Percentiles rank a stretch among this genome's conserved stretches.
Evolutionary conservation across 2,329 filamentous ascomycete genomes (phyloP).

Genomic region (Podosphaera xanthii): DNA sequence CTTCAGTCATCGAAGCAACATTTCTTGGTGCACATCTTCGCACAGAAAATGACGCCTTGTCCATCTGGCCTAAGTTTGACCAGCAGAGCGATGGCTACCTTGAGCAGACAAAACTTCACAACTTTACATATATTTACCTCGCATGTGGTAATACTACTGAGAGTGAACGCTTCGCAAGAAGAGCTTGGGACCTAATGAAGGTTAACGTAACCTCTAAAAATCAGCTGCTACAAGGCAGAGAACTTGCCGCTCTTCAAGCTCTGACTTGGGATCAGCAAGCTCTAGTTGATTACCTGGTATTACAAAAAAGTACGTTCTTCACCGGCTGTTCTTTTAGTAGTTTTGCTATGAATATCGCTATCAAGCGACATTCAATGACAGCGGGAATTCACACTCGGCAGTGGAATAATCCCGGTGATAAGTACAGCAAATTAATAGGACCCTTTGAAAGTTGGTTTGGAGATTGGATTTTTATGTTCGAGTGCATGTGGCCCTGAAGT

Average conservation of each 20-base stretch:
- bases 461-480: slow-evolving; percentile 24
- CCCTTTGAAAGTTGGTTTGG: slow-evolving; percentile 24
- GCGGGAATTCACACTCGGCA: slow-evolving; percentile 16
- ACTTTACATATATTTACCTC: slow-evolving; percentile 21
- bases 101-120: slow-evolving; percentile 14
- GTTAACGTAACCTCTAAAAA: slow-evolving; percentile 22
- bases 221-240: slow-evolving; percentile 20
- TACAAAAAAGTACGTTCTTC: slow-evolving; percentile 22
- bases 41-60: slow-evolving; percentile 24
- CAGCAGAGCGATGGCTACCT: slow-evolving; percentile 21
- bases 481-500: slow-evolving; percentile 15
- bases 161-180: slow-evolving; percentile 18
- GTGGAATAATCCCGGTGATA: slow-evolving; percentile 22
- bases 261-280: slow-evolving; percentile 26
- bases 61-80: slow-evolving; percentile 23
- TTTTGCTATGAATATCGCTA: slow-evolving; percentile 24
- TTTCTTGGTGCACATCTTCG: slow-evolving; percentile 23
- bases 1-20: slow-evolving; percentile 4
- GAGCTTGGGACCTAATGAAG: slow-evolving; percentile 15
- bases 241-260: slow-evolving; percentile 16
- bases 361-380: slow-evolving; percentile 22
- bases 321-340: slow-evolving; percentile 25
- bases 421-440: slow-evolving; percentile 21
- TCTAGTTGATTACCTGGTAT: slow-evolving; percentile 27
- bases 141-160: slow-evolving; percentile 24